Base-by-base conservation (phyloP, 306 rosid species). In the Vigna hirtella region DNA sequence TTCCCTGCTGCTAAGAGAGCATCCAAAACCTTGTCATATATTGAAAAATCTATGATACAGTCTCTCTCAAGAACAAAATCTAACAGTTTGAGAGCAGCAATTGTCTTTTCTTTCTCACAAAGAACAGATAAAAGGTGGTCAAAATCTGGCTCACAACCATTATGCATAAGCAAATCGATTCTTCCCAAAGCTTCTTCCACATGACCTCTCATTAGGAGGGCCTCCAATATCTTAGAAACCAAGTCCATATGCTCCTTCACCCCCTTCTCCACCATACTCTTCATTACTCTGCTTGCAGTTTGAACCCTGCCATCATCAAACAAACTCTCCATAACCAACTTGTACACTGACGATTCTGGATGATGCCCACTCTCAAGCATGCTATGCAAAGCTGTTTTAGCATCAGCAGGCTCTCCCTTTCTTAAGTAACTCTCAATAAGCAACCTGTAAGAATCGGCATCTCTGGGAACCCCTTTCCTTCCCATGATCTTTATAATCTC, bases 211-310 rank as follows among this genome's bases (percentile, higher is more conserved):
- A 87, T 69, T 78, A 95, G 82, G 48, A 95, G 97, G 74, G 97
- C 93, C 83, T 95, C 98, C 85, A 95, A 80, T 78, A 95, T 79
- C 88, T 91, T 88, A 1, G 89, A 86, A 86, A 89, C 92, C 87
- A 95, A 75, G 83, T 95, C 98, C 88, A 88, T 85, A 73, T 95
- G 89, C 82, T 89, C 98, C 68, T 72, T 86, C 86, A 89, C 88
- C 77, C 95, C 93, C 84, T 92, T 95, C 83, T 95, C 98, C 72
- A 95, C 79, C 98, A 92, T 95, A 79, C 83, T 82, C 74, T 87
- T 92, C 97, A 95, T 92, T 42, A 95, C 96, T 28, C 97, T 83
- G 91, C 98, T 92, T 10, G 98, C 97, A 28, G 98, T 91, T 84
- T 95, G 98, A 66, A 92, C 93, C 87, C 96, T 86, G 17, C 96